A percentile compares a stretch with the other conserved stretches of the same genome.
These are phyloP conservation scores for Rhizopogon rudus DNA, from an alignment of 768 basidiomycete genomes.

Conservation along the genomic window DNA sequence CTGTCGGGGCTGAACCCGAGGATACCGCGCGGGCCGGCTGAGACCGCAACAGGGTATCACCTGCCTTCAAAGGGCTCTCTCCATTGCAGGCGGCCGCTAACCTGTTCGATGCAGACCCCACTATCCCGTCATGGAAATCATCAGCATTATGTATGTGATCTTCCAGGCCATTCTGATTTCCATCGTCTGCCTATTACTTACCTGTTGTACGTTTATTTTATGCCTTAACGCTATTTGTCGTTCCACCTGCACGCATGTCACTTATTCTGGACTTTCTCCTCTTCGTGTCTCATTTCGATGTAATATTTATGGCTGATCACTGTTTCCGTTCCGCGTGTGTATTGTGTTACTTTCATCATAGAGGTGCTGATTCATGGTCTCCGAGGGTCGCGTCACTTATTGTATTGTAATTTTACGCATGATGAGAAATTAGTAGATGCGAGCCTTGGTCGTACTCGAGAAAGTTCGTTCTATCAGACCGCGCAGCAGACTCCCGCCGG, in stretches of 20 bases:
- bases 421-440: background rate
- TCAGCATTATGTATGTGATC: background rate
- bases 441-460: no score
- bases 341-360: background rate
- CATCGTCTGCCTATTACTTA: constrained; percentile 16
- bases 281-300: background rate
- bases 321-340: background rate
- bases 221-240: constrained; percentile 24
- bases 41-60: background rate
- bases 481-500: no score
- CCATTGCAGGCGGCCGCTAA: background rate
- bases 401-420: background rate
- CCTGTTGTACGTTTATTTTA: constrained; percentile 23
- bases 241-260: background rate
- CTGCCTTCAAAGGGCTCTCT: no score
- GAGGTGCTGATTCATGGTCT: background rate
- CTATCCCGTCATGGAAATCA: background rate
- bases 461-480: no score
- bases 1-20: background rate
- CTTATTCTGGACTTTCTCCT: background rate
- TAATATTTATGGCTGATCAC: background rate
- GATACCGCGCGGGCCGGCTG: background rate
- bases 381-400: background rate
- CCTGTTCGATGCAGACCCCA: background rate
- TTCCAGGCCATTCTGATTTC: background rate